Evolutionary conservation across 805 yeast species (phyloP), one percentile per base, ranked within the genome.

Genomic region (Brettanomyces bruxellensis): DNA sequence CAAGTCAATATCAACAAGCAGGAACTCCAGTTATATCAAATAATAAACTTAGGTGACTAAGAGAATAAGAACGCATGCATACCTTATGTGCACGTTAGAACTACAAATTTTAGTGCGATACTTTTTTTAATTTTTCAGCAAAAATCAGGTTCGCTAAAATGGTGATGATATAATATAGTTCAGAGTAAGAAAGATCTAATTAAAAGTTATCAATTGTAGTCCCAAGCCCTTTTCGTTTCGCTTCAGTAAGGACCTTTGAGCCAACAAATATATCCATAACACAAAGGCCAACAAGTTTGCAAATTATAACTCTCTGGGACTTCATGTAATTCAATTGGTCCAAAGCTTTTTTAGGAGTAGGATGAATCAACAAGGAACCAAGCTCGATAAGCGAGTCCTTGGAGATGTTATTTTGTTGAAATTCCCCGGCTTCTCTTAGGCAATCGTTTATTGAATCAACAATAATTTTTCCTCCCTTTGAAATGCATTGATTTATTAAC

Each of bases 191-290:
- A 18, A 18, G 18, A 18, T 18, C 18, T 18, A 18, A 38, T 23
- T 18, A 41, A 28, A 41, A 41, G 24, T 22, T 37, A 3, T 52
- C 60, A 11, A 64, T 52, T 1, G 52, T 61, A 3, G 55, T 34
- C 8, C 74, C 75, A n/a, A 64, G 14, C 4, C 53, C 49, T 28
- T 40, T 34, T n/a, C 43, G 28, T 11, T 44, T 51, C 11, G 71
- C 68, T 34, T 48, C 49, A 3, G 59, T 49, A 34, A 74, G 50
- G 25, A 79, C 58, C 24, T 63, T 59, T 28, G 70, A 65, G 1
- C 78, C 85, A 9, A 78, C 70, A 25, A 73, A 62, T 4, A 79
- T 66, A 55, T 81, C 86, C 86, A 81, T 81, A 25, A 79, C 73
- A 44, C 83, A 74, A 37, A 80, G 60, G 0, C 87, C 86, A 5